These are phyloP conservation scores for Pinus albicaulis DNA, from an alignment of 75 land plant species.

Conservation along the genomic window DNA sequence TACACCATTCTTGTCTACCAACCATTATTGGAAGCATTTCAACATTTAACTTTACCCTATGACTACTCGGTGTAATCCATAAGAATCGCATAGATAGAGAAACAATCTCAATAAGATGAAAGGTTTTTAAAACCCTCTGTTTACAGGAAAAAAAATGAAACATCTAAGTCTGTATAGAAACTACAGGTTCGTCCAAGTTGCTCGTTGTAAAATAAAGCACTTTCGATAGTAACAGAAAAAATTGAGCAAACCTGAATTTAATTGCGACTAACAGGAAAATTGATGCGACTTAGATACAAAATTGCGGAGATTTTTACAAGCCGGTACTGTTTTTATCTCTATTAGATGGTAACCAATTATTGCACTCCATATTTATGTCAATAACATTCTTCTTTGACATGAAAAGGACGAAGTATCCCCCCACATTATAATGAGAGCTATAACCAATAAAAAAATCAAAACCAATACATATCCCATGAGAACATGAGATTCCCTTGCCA, in stretches of 20 bases:
- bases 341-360: background rate
- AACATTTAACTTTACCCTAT: too few relatives aligned
- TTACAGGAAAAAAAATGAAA: too few relatives aligned
- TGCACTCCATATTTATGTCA: background rate
- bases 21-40: too few relatives aligned
- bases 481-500: constrained; percentile 51
- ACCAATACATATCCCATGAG: constrained; percentile 24
- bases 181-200: background rate
- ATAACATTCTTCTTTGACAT: background rate
- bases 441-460: constrained; percentile 11
- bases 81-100: too few relatives aligned
- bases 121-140: too few relatives aligned
- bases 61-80: too few relatives aligned
- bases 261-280: background rate
- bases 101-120: too few relatives aligned
- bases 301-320: background rate
- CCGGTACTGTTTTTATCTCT: background rate
- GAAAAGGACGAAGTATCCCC: background rate
- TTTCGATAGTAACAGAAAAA: background rate
- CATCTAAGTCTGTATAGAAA: too few relatives aligned
- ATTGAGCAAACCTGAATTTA: background rate
- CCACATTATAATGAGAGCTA: background rate
- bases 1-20: too few relatives aligned
- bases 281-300: background rate
- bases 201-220: background rate